These are phyloP conservation scores for Rubia balearica DNA, from an alignment of 305 asterid genomes.

Conservation along the genomic window DNA sequence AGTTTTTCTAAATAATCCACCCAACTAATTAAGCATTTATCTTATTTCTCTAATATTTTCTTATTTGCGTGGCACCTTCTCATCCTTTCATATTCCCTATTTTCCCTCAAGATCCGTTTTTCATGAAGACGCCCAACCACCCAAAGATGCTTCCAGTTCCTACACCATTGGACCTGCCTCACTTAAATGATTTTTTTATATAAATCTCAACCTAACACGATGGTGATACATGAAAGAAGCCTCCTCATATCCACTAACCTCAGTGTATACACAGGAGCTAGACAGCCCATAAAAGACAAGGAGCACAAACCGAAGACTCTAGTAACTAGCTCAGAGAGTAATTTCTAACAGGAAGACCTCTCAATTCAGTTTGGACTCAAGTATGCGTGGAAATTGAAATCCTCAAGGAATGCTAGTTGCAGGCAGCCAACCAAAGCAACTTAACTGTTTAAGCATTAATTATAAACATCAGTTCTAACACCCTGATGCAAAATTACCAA, in stretches of 20 bases:
- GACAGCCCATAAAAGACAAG: background rate
- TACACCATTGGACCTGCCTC: background rate
- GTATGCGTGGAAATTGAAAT: background rate
- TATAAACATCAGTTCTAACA: background rate
- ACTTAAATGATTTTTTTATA: too few relatives aligned
- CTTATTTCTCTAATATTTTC: background rate
- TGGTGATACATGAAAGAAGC: background rate
- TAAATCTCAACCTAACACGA: background rate
- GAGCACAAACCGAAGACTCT: background rate
- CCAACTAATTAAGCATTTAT: background rate
- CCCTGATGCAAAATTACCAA: background rate
- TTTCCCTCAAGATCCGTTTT: background rate
- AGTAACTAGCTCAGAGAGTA: background rate
- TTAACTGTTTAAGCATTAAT: background rate
- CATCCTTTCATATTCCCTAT: background rate
- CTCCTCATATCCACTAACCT: background rate
- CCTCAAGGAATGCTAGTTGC: background rate
- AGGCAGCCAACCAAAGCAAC: background rate
- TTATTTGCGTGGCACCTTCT: background rate
- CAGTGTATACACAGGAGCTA: background rate
- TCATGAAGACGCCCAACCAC: background rate
- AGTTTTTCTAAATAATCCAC: background rate
- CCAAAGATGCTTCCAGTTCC: background rate
- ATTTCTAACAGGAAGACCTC: background rate
- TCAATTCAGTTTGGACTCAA: background rate